Evolutionary conservation across 306 rosid species (phyloP).

Genomic region (Rosa chinensis): DNA sequence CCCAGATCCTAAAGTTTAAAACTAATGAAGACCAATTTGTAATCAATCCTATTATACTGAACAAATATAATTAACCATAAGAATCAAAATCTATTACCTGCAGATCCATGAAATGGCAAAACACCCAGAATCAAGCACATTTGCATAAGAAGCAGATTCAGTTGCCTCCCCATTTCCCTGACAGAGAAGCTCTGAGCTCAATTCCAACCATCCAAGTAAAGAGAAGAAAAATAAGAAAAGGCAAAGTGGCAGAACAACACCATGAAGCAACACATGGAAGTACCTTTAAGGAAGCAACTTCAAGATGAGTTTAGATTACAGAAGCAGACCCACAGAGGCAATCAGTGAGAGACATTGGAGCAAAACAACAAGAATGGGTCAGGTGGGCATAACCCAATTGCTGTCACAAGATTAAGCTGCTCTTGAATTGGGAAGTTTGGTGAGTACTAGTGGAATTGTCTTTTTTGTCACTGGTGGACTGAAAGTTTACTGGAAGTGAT

Average conservation of each 20-base stretch:
- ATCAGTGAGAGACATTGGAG: constrained; percentile 14
- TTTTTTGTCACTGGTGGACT: constrained; percentile 25
- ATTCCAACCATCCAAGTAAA: constrained; percentile 30
- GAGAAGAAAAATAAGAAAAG: constrained; percentile 25
- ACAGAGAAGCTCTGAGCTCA: constrained; percentile 33
- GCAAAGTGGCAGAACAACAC: constrained; percentile 31
- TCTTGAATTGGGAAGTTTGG: constrained; percentile 33
- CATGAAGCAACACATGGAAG: constrained; percentile 39
- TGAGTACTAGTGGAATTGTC: constrained; percentile 32
- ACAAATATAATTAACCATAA: constrained; percentile 16
- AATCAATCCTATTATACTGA: background rate
- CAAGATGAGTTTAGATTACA: constrained; percentile 24
- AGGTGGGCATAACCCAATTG: constrained; percentile 31
- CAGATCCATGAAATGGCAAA: constrained; percentile 48
- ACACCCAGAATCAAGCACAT: constrained; percentile 43
- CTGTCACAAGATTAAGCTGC: constrained; percentile 21
- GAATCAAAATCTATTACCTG: constrained; percentile 59
- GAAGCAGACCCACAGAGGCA: constrained; percentile 50
- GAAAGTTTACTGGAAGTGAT: constrained; percentile 29
- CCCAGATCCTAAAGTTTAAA: constrained; percentile 29
- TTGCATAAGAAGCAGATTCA: constrained; percentile 47
- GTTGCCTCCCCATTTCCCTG: constrained; percentile 47
- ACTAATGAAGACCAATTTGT: background rate
- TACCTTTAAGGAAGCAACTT: constrained; percentile 38
- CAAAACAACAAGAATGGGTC: constrained; percentile 27